These are phyloP conservation scores for Echinosophora koreensis DNA, from an alignment of 306 rosid species.

Conservation along the genomic window DNA sequence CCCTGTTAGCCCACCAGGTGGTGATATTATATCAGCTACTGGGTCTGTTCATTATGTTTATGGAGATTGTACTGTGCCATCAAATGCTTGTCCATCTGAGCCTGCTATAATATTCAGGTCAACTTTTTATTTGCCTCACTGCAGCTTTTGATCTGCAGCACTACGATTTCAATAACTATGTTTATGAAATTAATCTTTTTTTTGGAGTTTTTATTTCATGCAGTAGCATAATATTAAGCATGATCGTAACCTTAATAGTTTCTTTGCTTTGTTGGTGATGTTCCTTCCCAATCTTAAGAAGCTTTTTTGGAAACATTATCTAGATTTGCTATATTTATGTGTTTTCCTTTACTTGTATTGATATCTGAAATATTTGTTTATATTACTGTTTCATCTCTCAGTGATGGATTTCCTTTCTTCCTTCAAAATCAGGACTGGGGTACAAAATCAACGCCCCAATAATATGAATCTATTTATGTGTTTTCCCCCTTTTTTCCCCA, in stretches of 20 bases:
- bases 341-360: neutral
- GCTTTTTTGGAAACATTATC: slow-evolving; percentile 12
- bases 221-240: slow-evolving; percentile 5
- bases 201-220: slow-evolving; percentile 11
- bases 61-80: slow-evolving; percentile 90
- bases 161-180: slow-evolving; percentile 11
- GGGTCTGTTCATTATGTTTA: slow-evolving; percentile 87
- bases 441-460: neutral
- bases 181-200: slow-evolving; percentile 21
- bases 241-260: slow-evolving; percentile 9
- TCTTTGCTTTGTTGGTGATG: slow-evolving; percentile 10
- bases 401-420: slow-evolving; percentile 1
- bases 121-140: slow-evolving; percentile 24
- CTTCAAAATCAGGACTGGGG: neutral
- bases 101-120: slow-evolving; percentile 82
- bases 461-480: neutral
- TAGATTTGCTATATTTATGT: neutral
- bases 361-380: neutral
- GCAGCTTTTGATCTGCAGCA: slow-evolving; percentile 33
- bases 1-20: slow-evolving; percentile 56
- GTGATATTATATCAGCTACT: slow-evolving; percentile 59
- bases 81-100: slow-evolving; percentile 63
- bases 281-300: neutral
- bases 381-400: neutral
- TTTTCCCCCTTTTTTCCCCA: neutral